A percentile compares a stretch with the other conserved stretches of the same genome.
Conservation (phyloP, 2,329 filamentous ascomycete genomes). For the Penicillium hesseltinei region DNA sequence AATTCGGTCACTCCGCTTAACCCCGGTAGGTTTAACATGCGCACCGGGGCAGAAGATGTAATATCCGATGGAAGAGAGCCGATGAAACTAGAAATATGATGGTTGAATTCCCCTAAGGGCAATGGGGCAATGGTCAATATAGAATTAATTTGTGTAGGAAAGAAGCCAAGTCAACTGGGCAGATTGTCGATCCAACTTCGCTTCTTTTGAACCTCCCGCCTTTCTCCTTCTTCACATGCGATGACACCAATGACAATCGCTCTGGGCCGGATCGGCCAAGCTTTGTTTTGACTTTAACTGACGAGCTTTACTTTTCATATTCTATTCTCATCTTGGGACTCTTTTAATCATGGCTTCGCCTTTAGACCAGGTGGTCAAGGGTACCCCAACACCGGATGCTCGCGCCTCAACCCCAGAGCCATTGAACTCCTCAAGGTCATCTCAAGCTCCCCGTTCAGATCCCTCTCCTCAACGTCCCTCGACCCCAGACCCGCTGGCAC, state of each 20-base stretch:
- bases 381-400: constrained; percentile 62
- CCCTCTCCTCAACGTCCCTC: constrained; percentile 47
- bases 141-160: background rate
- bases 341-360: constrained; percentile 56
- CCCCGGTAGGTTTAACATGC: constrained; percentile 20
- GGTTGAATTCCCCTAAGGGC: background rate
- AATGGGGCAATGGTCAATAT: background rate
- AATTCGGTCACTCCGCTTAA: constrained; percentile 25
- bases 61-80: background rate
- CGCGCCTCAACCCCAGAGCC: constrained; percentile 28
- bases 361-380: constrained; percentile 90
- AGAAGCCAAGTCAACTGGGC: constrained; percentile 16
- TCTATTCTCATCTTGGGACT: background rate
- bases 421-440: constrained; percentile 16
- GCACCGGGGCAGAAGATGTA: background rate
- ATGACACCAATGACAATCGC: constrained; percentile 20
- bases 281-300: constrained; percentile 12
- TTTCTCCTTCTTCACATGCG: constrained; percentile 16
- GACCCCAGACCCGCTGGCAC: constrained; percentile 68
- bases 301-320: background rate
- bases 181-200: constrained; percentile 11
- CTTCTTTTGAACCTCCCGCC: constrained; percentile 9
- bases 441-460: constrained; percentile 25
- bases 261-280: constrained; percentile 32
- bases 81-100: background rate